Evolutionary conservation across 2,329 filamentous ascomycete species (phyloP).

Genomic region (Orbilia ellipsospora): DNA sequence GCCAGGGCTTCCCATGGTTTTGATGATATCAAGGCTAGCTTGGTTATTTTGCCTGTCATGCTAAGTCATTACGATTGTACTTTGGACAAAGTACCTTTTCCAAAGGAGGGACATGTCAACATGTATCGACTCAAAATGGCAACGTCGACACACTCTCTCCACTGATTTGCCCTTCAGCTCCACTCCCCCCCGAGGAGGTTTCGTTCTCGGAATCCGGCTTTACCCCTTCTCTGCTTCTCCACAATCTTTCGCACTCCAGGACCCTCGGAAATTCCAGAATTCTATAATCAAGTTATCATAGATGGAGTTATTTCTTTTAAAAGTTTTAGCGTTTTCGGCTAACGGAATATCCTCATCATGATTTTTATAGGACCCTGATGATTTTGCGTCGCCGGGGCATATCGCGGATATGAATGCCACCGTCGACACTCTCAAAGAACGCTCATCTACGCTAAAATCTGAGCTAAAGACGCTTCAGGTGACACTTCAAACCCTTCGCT

Average conservation of each 20-base stretch:
- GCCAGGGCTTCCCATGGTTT: slow-evolving; percentile 52
- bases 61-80: slow-evolving; percentile 8
- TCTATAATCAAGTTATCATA: slow-evolving; percentile 19
- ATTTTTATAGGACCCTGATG: slow-evolving; percentile 65
- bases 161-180: slow-evolving; percentile 25
- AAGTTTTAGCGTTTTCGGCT: slow-evolving; percentile 26
- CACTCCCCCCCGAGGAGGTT: slow-evolving; percentile 22
- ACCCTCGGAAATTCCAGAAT: slow-evolving; percentile 8
- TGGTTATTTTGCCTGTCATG: slow-evolving; percentile 1
- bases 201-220: slow-evolving; percentile 38
- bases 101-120: slow-evolving; percentile 35
- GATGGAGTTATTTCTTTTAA: slow-evolving; percentile 14
- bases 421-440: slow-evolving; percentile 62
- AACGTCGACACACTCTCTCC: slow-evolving; percentile 10
- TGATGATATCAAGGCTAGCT: slow-evolving; percentile 31
- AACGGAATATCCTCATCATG: slow-evolving; percentile 22
- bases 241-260: slow-evolving; percentile 4
- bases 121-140: slow-evolving; percentile 25
- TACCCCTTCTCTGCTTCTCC: slow-evolving; percentile 5
- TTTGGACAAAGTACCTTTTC: slow-evolving; percentile 40
- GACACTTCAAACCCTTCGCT: slow-evolving; percentile 57
- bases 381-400: slow-evolving; percentile 65
- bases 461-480: slow-evolving; percentile 58
- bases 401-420: slow-evolving; percentile 67
- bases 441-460: slow-evolving; percentile 56